Percentiles rank a stretch among this genome's conserved stretches.
These are phyloP conservation scores for Fusarium haematococcum DNA, from an alignment of 2,329 filamentous ascomycete species.

Conservation along the genomic window DNA sequence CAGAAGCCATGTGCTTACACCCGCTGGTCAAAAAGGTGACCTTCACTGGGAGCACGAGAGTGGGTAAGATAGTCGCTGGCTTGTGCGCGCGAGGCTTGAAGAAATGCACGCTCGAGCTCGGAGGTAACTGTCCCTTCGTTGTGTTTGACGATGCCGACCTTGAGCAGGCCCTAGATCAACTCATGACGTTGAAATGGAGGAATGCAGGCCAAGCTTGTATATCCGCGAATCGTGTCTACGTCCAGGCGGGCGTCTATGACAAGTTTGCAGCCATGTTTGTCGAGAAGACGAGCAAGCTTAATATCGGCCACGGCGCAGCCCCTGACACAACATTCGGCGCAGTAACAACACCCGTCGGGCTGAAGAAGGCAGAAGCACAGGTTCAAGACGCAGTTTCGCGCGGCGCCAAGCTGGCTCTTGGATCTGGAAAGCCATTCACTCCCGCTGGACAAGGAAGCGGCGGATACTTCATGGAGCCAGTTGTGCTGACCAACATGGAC, in stretches of 20 bases:
- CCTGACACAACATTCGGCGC: constrained; percentile 43
- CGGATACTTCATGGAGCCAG: constrained; percentile 67
- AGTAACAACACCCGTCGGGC: constrained; percentile 38
- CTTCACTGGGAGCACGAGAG: constrained; percentile 76
- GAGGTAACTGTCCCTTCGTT: constrained; percentile 75
- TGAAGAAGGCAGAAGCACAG: constrained; percentile 40
- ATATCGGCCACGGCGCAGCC: constrained; percentile 19
- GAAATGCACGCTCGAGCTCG: constrained; percentile 75
- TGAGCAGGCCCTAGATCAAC: constrained; percentile 72
- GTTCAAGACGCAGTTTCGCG: constrained; percentile 25
- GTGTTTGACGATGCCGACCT: constrained; percentile 76
- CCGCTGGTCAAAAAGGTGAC: constrained; percentile 71
- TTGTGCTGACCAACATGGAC: constrained; percentile 4
- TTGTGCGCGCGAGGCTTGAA: constrained; percentile 73
- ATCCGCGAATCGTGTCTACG: constrained; percentile 67
- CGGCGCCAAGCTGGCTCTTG: constrained; percentile 34
- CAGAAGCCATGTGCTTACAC: constrained; percentile 59
- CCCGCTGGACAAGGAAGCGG: not conserved
- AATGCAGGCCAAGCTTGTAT: constrained; percentile 76
- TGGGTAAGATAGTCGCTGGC: constrained; percentile 73
- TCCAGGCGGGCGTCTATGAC: constrained; percentile 69
- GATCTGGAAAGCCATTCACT: not conserved
- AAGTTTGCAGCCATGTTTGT: constrained; percentile 70
- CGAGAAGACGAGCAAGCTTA: not conserved
- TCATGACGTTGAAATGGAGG: constrained; percentile 71